Conservation (phyloP, 495 filamentous ascomycete species). For the Xylaria acuta region DNA sequence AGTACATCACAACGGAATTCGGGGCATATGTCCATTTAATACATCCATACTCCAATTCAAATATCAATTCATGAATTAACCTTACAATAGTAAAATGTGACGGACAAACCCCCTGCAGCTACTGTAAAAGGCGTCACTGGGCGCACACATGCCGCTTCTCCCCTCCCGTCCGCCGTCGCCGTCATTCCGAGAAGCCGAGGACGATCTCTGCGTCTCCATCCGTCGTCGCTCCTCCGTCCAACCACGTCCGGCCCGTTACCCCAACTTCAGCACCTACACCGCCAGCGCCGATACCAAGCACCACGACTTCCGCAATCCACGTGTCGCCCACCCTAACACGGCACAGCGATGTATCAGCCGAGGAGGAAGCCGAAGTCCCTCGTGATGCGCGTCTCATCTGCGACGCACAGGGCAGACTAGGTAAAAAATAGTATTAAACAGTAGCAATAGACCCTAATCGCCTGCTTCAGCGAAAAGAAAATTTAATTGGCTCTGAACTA, state of each 20-base stretch:
- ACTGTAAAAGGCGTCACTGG: slow-evolving; percentile 22
- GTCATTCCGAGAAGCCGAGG: slow-evolving; percentile 14
- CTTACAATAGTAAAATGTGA: slow-evolving; percentile 15
- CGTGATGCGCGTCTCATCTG: slow-evolving; percentile 60
- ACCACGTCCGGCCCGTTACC: not conserved
- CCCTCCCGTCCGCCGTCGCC: slow-evolving; percentile 12
- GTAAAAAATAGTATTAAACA: slow-evolving; percentile 29
- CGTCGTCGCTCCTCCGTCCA: slow-evolving; percentile 11
- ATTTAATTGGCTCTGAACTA: not conserved
- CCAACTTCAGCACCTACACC: slow-evolving; percentile 22
- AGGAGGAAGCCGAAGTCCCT: slow-evolving; percentile 54
- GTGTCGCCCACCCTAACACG: slow-evolving; percentile 23
- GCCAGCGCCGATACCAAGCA: not conserved
- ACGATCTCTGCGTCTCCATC: not conserved
- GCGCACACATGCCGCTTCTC: slow-evolving; percentile 14
- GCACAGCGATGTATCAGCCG: slow-evolving; percentile 34
- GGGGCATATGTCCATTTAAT: too few species aligned
- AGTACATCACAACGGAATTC: not conserved
- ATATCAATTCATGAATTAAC: not conserved
- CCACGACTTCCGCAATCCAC: not conserved
- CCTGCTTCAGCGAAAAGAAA: not conserved
- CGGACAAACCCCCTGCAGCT: slow-evolving; percentile 12
- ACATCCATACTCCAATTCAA: not conserved
- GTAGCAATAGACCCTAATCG: not conserved
- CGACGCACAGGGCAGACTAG: slow-evolving; percentile 65